Base-by-base conservation (phyloP, 768 basidiomycete species). In the Tricholoma hemisulphureum region DNA sequence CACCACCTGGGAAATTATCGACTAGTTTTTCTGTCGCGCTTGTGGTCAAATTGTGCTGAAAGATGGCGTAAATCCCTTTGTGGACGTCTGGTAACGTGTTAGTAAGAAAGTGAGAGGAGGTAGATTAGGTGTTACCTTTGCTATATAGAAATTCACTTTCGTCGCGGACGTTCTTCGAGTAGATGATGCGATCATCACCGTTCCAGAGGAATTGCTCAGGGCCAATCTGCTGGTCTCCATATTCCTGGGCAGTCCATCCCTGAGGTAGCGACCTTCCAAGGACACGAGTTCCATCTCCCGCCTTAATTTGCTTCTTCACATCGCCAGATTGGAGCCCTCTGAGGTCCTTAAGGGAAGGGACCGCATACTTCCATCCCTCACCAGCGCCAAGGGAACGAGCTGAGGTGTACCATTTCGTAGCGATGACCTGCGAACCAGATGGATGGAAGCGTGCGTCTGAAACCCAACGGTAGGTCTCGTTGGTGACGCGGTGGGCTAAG, bases 331-430 rank as follows among this genome's bases (percentile, higher is more conserved):
- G 59, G 34, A 77, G n/a, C n/a, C n/a, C n/a, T n/a, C n/a, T n/a
- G n/a, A n/a, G 62, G 34, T 70, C 66, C 7, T 72, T 64, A 20
- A 78, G 58, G n/a, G 69, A 73, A 10, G 86, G 85, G 23, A 87
- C 75, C 6, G 69, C 48, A 58, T 85, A 90, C 65, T 83, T 79
- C 89, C 88, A 90, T 39, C 83, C 86, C 75, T 90, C 89, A 2
- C 86, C 87, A 1, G 86, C 87, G 32, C 85, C 86, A 29, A 89
- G 73, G 51, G 84, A 85, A 6, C 88, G 82, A 3, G 51, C 61
- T 5, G 83, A 83, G 23, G 84, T 88, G 61, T 88, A 89, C 88
- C 88, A 88, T 67, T 90, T 90, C 10, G 88, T 89, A n/a, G 88
- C 86, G 53, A 90, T 72, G 16, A 90, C 69, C 61, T 78, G 84